These are phyloP conservation scores for Phalaenopsis equestris DNA, from an alignment of 106 monocot species.

Conservation along the genomic window DNA sequence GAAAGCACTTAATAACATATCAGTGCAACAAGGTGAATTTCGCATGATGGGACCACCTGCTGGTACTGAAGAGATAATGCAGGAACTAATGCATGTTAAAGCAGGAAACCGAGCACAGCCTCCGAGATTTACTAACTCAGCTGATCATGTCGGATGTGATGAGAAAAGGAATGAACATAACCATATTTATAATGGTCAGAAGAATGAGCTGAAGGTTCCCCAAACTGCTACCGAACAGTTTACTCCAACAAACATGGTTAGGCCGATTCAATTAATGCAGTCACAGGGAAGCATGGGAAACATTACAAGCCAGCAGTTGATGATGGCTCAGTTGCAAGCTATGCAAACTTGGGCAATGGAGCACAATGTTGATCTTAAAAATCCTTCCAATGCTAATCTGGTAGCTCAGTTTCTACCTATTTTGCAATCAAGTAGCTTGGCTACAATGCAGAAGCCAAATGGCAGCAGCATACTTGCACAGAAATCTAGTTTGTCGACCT, in stretches of 20 bases:
- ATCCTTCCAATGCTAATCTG: constrained; percentile 61
- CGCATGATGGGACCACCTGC: constrained; percentile 22
- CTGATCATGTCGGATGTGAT: constrained; percentile 26
- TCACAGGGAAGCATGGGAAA: constrained; percentile 30
- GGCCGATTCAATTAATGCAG: constrained; percentile 30
- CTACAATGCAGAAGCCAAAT: constrained; percentile 45
- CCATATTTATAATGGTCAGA: constrained; percentile 28
- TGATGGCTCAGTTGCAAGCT: constrained; percentile 63
- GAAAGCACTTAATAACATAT: constrained; percentile 27
- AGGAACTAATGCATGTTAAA: constrained; percentile 61
- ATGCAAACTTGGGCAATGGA: constrained; percentile 86
- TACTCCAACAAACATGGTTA: constrained; percentile 23
- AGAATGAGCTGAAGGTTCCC: constrained; percentile 37
- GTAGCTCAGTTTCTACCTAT: constrained; percentile 57
- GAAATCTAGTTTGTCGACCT: constrained; percentile 25
- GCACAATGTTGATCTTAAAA: constrained; percentile 67
- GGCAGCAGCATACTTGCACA: constrained; percentile 20
- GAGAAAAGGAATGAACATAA: constrained; percentile 41
- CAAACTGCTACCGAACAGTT: constrained; percentile 31
- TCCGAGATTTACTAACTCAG: constrained; percentile 22
- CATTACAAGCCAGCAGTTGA: constrained; percentile 40
- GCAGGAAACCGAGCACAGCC: constrained; percentile 35
- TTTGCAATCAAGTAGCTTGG: constrained; percentile 48
- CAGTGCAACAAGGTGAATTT: constrained; percentile 38
- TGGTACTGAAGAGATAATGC: constrained; percentile 60